phyloP scores from a whole-genome alignment of 768 basidiomycete genomes.

The Phaeotremella fagi region DNA sequence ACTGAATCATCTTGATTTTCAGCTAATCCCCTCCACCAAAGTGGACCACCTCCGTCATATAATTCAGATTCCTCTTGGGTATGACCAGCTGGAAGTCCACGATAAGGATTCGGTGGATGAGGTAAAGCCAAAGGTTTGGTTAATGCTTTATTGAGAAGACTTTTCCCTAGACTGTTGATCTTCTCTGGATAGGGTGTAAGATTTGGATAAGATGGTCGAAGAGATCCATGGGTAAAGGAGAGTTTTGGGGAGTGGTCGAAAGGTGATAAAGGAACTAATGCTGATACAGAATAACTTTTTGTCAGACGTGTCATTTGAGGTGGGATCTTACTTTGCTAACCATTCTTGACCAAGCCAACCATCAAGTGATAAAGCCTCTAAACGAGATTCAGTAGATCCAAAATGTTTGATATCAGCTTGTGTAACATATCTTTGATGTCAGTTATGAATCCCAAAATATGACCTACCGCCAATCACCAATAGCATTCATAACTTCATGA shows the following conservation, averaged over 20 bases:
- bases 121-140: constrained; percentile 66
- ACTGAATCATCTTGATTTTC: constrained; percentile 62
- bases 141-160: constrained; percentile 68
- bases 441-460: constrained; percentile 3
- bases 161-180: constrained; percentile 70
- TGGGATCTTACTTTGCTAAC: constrained; percentile 59
- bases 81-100: constrained; percentile 60
- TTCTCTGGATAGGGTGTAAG: constrained; percentile 75
- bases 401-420: constrained; percentile 77
- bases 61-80: constrained; percentile 65
- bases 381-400: constrained; percentile 64
- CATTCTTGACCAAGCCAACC: constrained; percentile 77
- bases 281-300: constrained; percentile 39
- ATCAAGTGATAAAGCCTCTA: constrained; percentile 62
- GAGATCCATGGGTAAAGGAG: constrained; percentile 90
- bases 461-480: constrained; percentile 78
- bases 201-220: constrained; percentile 64
- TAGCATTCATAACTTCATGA: constrained; percentile 90
- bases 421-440: constrained; percentile 68
- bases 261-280: constrained; percentile 53
- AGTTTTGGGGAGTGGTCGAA: constrained; percentile 51
- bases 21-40: constrained; percentile 97
- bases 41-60: constrained; percentile 72
- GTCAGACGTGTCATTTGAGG: neutral
- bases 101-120: constrained; percentile 68